Evolutionary conservation across 768 basidiomycete genomes (phyloP), one percentile per base, ranked within the genome.

Genomic region (Trametes cinnabarina): DNA sequence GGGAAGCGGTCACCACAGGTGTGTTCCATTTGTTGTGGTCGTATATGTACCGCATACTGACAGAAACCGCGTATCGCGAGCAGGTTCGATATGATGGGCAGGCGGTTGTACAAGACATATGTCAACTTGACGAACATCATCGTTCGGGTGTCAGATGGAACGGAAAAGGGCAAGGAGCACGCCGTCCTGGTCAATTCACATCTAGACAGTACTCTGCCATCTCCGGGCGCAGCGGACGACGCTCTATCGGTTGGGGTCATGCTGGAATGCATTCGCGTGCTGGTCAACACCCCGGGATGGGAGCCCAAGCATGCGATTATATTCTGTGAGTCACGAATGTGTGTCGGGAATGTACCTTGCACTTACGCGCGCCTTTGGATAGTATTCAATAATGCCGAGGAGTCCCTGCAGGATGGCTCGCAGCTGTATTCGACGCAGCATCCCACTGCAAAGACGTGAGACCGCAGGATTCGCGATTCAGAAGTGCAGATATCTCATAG

Each of bases 331-430:
- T 39, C 37, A 39, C 10, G n/a, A 8, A 8, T 8, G 7, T 15
- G 11, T 10, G 37, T 12, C 12, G 30, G 7, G 12, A 12, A 32
- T 32, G 12, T 32, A 32, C 12, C 30, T 32, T 12, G 12, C 30
- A 32, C 30, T 32, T 6, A 32, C 6, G 30, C 30, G n/a, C 30
- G 8, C 12, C 41, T 19, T 9, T 11, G 2, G 22, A 15, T 60
- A 94, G 92, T 98, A 60, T 97, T 96, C 76, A 98, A 98, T 64
- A 82, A 96, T 60, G 96, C 89, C 11, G 95, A 98, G 72, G 95
- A 98, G 69, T 92, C 89, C 1, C 74, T 98, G 28, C 96, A 98
- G 71, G 96, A 98, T 67, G 94, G 89, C 0, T 94, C 92, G 0
- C 95, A 98, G 72, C 77, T 97, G 4, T 98, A 88, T 71, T 87